These are phyloP conservation scores for Gossypium raimondii DNA, from an alignment of 345 rosid genomes.

Conservation along the genomic window DNA sequence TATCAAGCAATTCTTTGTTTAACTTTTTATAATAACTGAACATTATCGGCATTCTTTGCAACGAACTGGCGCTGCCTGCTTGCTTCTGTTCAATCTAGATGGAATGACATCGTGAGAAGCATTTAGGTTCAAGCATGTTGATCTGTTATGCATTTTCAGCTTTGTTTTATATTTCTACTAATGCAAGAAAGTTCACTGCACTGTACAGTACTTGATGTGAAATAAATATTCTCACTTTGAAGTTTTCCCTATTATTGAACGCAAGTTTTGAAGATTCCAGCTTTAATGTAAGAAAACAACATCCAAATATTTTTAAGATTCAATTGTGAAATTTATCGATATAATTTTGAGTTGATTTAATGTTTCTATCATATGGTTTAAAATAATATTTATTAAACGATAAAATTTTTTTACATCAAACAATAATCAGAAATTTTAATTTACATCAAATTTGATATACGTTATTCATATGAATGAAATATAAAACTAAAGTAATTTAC, in stretches of 20 bases:
- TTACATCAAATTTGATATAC: too few species aligned
- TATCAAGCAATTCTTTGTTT: not conserved
- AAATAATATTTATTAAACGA: too few species aligned
- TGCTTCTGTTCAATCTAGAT: not conserved
- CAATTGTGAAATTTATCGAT: not conserved
- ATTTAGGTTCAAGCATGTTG: not conserved
- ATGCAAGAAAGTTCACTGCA: not conserved
- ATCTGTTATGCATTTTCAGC: not conserved
- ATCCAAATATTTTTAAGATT: too few species aligned
- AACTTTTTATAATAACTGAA: not conserved
- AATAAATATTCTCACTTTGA: not conserved
- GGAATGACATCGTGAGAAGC: not conserved
- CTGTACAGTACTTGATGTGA: not conserved
- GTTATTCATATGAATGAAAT: fast-evolving
- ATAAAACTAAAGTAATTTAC: too few species aligned
- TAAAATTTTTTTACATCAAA: too few species aligned
- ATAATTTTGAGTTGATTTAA: too few species aligned
- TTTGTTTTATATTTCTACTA: not conserved
- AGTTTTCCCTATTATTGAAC: not conserved
- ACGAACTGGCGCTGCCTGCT: not conserved
- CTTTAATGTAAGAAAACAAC: not conserved
- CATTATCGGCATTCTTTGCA: not conserved
- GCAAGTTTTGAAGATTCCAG: not conserved
- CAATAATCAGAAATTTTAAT: too few species aligned
- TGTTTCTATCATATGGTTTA: too few species aligned